Percentiles rank a stretch among this genome's conserved stretches.
Conservation (phyloP, 805 yeast species). For the Yamadazyma endophytica region DNA sequence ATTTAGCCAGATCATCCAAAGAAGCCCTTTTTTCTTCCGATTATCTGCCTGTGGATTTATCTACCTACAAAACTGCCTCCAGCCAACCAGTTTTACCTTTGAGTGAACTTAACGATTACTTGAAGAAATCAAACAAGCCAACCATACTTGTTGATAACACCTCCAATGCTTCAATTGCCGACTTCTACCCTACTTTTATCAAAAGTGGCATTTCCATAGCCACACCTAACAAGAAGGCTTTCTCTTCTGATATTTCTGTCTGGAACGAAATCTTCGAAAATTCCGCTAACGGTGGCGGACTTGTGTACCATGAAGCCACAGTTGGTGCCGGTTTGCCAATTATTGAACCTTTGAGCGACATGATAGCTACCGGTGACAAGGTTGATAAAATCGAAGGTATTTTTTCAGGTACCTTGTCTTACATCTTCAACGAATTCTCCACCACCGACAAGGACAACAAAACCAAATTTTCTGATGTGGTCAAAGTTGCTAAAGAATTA, state of each 20-base stretch:
- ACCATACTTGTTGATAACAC: slow-evolving; percentile 92
- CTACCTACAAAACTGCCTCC: slow-evolving; percentile 51
- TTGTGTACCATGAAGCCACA: slow-evolving; percentile 96
- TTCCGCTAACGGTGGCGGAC: slow-evolving; percentile 53
- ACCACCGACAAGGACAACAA: slow-evolving; percentile 53
- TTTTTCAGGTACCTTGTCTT: slow-evolving; percentile 92
- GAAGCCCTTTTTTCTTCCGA: slow-evolving; percentile 66
- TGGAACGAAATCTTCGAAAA: slow-evolving; percentile 73
- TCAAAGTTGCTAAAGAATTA: slow-evolving; percentile 76
- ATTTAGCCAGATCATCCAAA: slow-evolving; percentile 67
- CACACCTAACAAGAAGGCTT: slow-evolving; percentile 98
- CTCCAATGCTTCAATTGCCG: slow-evolving; percentile 74
- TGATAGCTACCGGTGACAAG: slow-evolving; percentile 90
- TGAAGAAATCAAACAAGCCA: slow-evolving; percentile 67
- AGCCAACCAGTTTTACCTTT: slow-evolving; percentile 49
- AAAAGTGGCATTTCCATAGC: slow-evolving; percentile 84
- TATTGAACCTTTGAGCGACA: slow-evolving; percentile 81
- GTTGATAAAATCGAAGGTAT: slow-evolving; percentile 92
- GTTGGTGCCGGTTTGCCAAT: slow-evolving; percentile 99
- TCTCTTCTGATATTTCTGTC: slow-evolving; percentile 66
- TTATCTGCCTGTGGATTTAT: slow-evolving; percentile 66
- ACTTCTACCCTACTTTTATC: slow-evolving; percentile 70
- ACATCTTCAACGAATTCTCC: slow-evolving; percentile 91
- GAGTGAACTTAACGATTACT: slow-evolving; percentile 55
- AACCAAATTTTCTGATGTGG: slow-evolving; percentile 85